Base-by-base conservation (phyloP, 2,329 filamentous ascomycete genomes). In the Lecanicillium sp. region DNA sequence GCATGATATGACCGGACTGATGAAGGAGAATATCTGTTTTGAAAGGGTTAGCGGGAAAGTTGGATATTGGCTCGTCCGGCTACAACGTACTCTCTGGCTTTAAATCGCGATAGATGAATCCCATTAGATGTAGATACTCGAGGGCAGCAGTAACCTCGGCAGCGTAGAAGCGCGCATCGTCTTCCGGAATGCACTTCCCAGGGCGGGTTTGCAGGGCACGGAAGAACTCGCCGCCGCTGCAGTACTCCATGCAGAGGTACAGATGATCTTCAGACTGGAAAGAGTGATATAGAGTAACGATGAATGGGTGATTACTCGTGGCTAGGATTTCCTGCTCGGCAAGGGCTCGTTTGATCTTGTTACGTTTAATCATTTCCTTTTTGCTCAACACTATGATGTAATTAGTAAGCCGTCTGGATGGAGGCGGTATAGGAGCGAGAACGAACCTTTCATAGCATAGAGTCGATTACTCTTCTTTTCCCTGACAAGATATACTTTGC, bases 201-300 rank as follows among this genome's bases (percentile, higher is more conserved):
- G 92, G 92, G 20, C 92, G 80, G 5, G 92, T 96, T 68, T 98
- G 92, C 33, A 98, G 70, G 18, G 92, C 92, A 59, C 92, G 75
- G 71, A 98, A 98, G 68, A 98, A 98, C 63, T 98, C 92, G 45
- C 92, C 92, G 48, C 92, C 92, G 52, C 89, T 96, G 71, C 92
- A 98, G 59, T 98, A 98, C 63, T 98, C 92, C 92, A 98, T 98
- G 61, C 92, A 98, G n/a, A 98, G 74, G 58, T 98, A 98, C 30
- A 98, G 74, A 63, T 96, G 89, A 50, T 98, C 92, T 59, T 98
- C 92, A 2, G 92, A 98, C 62, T 98, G 92, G 72, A 98, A 98
- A 0, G 90, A 96, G 65, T 98, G 92, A 60, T 96, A 98, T 3
- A 98, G 71, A 1, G 92, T 98, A 46, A 98, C 92, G 57, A 98